These are phyloP conservation scores for Aspergillus sp. DNA, from an alignment of 2,329 filamentous ascomycete genomes.

Conservation along the genomic window DNA sequence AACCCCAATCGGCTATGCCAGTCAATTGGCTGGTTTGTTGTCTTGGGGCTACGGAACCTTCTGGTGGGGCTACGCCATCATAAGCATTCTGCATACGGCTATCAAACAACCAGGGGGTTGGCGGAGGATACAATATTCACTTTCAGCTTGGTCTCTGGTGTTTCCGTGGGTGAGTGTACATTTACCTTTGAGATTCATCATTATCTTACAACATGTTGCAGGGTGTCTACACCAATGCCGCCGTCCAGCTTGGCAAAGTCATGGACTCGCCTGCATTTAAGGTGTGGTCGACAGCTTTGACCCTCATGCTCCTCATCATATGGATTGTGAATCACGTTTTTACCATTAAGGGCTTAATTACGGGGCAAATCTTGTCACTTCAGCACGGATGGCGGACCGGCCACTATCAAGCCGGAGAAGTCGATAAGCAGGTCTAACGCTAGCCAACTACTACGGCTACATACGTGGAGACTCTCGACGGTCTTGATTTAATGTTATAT, in stretches of 20 bases:
- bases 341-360: slow-evolving; percentile 34
- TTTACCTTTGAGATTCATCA: background rate
- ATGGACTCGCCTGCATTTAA: slow-evolving; percentile 44
- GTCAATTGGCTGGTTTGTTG: slow-evolving; percentile 42
- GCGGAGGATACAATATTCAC: slow-evolving; percentile 29
- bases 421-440: background rate
- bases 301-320: slow-evolving; percentile 39
- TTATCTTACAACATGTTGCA: slow-evolving; percentile 11
- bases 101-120: slow-evolving; percentile 23
- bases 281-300: slow-evolving; percentile 42
- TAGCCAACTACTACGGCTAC: background rate
- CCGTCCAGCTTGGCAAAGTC: slow-evolving; percentile 40
- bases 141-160: slow-evolving; percentile 41
- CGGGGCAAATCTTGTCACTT: slow-evolving; percentile 34
- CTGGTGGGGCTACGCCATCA: slow-evolving; percentile 46
- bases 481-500: too few relatives aligned
- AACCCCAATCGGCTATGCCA: slow-evolving; percentile 32
- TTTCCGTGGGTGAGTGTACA: slow-evolving; percentile 42
- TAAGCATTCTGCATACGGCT: slow-evolving; percentile 36
- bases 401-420: background rate
- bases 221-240: slow-evolving; percentile 45
- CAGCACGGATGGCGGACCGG: slow-evolving; percentile 26
- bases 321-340: slow-evolving; percentile 34
- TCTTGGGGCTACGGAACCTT: slow-evolving; percentile 46
- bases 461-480: too few relatives aligned